Conservation (phyloP, 306 rosid species). For the Gastrolobium villosum region DNA sequence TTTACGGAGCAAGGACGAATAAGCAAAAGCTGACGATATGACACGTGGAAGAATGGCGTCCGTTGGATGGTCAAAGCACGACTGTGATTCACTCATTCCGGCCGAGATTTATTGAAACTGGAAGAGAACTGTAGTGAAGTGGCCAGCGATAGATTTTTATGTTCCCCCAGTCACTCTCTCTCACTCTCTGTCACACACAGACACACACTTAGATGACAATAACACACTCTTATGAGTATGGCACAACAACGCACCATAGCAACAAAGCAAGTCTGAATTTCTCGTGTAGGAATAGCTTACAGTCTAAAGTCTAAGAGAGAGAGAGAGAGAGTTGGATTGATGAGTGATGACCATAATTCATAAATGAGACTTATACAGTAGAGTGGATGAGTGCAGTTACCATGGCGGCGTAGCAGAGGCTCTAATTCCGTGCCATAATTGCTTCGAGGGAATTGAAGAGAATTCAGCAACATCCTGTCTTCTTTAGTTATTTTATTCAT, state of each 20-base stretch:
- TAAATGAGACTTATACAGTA: conserved; percentile 51
- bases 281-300: conserved; percentile 29
- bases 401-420: conserved; percentile 99
- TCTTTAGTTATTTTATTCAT: conserved; percentile 29
- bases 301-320: conserved; percentile 34
- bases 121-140: conserved; percentile 65
- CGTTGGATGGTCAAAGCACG: conserved; percentile 59
- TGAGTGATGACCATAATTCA: conserved; percentile 52
- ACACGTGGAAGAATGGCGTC: conserved; percentile 60
- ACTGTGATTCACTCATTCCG: conserved; percentile 42
- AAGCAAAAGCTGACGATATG: conserved; percentile 63
- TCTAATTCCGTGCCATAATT: conserved; percentile 89
- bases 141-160: conserved; percentile 62
- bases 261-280: conserved; percentile 43
- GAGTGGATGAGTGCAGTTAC: conserved; percentile 74
- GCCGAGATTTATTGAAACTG: conserved; percentile 68
- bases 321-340: conserved; percentile 10
- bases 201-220: neutral
- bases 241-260: conserved; percentile 30
- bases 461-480: conserved; percentile 38
- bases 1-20: conserved; percentile 87
- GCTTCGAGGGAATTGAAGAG: conserved; percentile 58
- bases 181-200: conserved; percentile 23
- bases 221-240: conserved; percentile 3
- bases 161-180: conserved; percentile 56